Conservation (phyloP, 192 early-diverging fungal species). For the Gamsiella multidivaricata region DNA sequence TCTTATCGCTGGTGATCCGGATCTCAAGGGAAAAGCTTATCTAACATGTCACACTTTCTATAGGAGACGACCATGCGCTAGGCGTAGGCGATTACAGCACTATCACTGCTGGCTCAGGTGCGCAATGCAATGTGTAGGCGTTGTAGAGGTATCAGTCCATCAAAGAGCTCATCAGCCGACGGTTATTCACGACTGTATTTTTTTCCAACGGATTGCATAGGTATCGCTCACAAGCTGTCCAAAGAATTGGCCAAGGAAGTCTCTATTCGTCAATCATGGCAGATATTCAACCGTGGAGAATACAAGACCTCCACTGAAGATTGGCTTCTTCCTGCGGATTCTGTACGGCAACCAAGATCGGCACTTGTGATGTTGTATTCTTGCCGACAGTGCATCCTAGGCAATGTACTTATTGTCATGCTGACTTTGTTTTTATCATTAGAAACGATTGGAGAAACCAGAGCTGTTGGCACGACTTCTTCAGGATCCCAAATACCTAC, state of each 20-base stretch:
- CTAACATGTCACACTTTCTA: not conserved
- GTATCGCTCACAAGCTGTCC: conserved; percentile 34
- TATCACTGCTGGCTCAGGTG: conserved; percentile 39
- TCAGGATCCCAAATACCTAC: conserved; percentile 40
- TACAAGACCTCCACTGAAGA: conserved; percentile 48
- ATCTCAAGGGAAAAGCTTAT: not conserved
- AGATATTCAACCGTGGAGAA: conserved; percentile 51
- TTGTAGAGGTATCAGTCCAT: not conserved
- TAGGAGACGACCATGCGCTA: conserved; percentile 55
- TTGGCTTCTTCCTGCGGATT: conserved; percentile 53
- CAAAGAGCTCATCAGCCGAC: too few species aligned
- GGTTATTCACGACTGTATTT: too few species aligned
- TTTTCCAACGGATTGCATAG: conserved; percentile 5
- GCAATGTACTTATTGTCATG: not conserved
- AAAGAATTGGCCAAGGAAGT: conserved; percentile 35
- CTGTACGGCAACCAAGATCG: conserved; percentile 16
- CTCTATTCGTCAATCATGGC: conserved; percentile 48
- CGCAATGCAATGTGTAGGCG: not conserved
- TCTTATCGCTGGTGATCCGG: not conserved
- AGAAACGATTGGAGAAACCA: conserved; percentile 44
- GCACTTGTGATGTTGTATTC: not conserved
- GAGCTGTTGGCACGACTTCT: conserved; percentile 26
- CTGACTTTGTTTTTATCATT: conserved; percentile 2
- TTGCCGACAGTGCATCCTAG: not conserved
- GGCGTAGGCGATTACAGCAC: conserved; percentile 48